Base-by-base conservation (phyloP, 2,329 filamentous ascomycete species). In the Fusarium multiceps region DNA sequence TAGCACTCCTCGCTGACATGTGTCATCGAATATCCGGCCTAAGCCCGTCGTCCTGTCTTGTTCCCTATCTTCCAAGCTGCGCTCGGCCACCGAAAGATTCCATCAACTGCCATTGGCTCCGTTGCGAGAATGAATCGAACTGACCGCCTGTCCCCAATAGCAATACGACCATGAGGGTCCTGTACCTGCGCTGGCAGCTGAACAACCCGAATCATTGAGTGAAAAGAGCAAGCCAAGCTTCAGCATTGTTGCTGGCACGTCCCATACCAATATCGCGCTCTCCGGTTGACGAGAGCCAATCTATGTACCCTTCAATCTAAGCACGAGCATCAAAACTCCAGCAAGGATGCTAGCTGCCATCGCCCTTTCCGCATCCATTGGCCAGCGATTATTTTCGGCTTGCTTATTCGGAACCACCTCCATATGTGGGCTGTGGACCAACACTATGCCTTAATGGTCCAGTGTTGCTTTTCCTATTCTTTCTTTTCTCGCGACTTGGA, bases 181-280 rank as follows among this genome's bases (percentile, higher is more conserved):
- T 54, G 62, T 68, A 61, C 63, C 54, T 27, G 41, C 55, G 23
- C 28, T 41, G 42, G 21, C 49, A 23, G 49, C 49, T 53, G 45
- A 59, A 21, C 47, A 57, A 55, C 59, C 55, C 43, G 51, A 58
- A 68, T 21, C 43, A 59, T 49, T 47, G 50, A 42, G 32, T 62
- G 56, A 50, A 56, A 45, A 62, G 45, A 45, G n/a, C 30, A 43
- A 49, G 34, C 47, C 60, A 51, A 56, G 32, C 32, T 64, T 53
- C 47, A 59, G 57, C 55, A 62, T 59, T 59, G 55, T 59, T 66
- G 55, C 50, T 66, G 54, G 66, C 68, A 73, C 63, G 71, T 71
- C 46, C 72, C 72, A 66, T 74, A 49, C 61, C 69, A 74, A 64
- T 55, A 69, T 72, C 66, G 66, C 71, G 57, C 56, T 74, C 72